phyloP scores from a whole-genome alignment of 179 eudicot species.

The Vitellaria paradoxa region DNA sequence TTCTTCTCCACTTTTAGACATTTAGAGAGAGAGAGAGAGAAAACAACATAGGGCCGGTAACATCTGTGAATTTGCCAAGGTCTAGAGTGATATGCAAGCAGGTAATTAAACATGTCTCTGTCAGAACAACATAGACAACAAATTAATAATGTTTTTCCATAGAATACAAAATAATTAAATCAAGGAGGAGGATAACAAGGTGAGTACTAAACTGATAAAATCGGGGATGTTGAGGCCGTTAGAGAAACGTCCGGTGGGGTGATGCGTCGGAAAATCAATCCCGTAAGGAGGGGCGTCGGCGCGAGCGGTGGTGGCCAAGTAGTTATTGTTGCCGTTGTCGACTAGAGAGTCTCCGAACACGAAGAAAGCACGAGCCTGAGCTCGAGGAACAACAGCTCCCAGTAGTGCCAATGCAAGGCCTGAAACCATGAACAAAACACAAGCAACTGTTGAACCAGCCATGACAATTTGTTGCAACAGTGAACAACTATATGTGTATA shows the following conservation, averaged over 20 bases:
- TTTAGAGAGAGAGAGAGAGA: no score
- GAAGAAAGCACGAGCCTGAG: conserved; percentile 45
- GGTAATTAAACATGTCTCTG: no score
- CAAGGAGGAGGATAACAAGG: background rate
- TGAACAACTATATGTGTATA: no score
- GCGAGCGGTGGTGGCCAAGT: conserved; percentile 28
- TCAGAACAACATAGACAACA: no score
- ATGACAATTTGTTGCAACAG: background rate
- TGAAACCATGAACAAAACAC: background rate
- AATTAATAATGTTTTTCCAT: no score
- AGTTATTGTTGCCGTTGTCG: conserved; percentile 29
- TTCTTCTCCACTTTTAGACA: no score
- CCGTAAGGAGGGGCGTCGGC: conserved; percentile 31
- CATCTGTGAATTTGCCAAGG: no score
- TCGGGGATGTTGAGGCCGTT: conserved; percentile 27
- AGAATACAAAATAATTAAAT: background rate
- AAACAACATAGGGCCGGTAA: no score
- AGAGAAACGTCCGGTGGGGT: conserved; percentile 26
- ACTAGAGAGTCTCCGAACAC: conserved; percentile 54
- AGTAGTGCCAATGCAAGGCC: conserved; percentile 6
- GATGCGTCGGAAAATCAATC: conserved; percentile 21
- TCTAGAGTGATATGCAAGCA: no score
- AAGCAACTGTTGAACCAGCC: background rate
- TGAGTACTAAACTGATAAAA: conserved; percentile 16
- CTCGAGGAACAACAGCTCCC: conserved; percentile 5